Base-by-base conservation (phyloP, 805 yeast species). In the Pichia manshurica region DNA sequence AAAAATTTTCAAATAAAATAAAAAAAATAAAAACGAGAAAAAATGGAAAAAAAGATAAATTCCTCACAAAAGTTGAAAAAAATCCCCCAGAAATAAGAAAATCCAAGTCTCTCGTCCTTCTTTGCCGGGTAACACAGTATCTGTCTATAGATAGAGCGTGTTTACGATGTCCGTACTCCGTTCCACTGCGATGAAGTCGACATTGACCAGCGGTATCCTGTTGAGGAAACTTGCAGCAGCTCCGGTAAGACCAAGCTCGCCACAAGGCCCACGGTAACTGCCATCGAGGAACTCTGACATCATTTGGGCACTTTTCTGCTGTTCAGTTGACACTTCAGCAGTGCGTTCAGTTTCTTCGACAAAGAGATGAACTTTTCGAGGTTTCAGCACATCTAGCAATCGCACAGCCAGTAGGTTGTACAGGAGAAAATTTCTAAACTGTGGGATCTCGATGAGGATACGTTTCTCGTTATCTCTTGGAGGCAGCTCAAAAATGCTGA, bases 291-390 rank as follows among this genome's bases (percentile, higher is more conserved):
- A 22, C 8, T 42, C 45, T 4, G n/a, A 5, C 31, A 33, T 42
- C 15, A 42, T 42, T 16, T 42, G 19, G 5, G 23, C 16, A 1
- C 16, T 21, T 10, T 42, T 21, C 5, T 20, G 29, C n/a, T 5
- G 33, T 15, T 20, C 20, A 4, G 25, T n/a, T 1, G 19, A 15
- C 3, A 19, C 20, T 3, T 19, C 17, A n/a, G 17, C 36, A 2
- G 31, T 33, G 13, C 29, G 22, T 42, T 42, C 45, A 2, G 37
- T 41, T 16, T 41, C 44, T 41, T 41, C 44, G 3, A 42, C 45
- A 21, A 42, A 33, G 3, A 42, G 28, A 20, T 7, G 10, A 9
- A 33, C 23, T 33, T 42, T 42, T 7, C 16, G 5, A 6, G 45
- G 45, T 22, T 33, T 33, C 12, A 42, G 2, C 2, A 8, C 17